phyloP scores from a whole-genome alignment of 2,329 filamentous ascomycete species.

The Xylariaceae sp. region DNA sequence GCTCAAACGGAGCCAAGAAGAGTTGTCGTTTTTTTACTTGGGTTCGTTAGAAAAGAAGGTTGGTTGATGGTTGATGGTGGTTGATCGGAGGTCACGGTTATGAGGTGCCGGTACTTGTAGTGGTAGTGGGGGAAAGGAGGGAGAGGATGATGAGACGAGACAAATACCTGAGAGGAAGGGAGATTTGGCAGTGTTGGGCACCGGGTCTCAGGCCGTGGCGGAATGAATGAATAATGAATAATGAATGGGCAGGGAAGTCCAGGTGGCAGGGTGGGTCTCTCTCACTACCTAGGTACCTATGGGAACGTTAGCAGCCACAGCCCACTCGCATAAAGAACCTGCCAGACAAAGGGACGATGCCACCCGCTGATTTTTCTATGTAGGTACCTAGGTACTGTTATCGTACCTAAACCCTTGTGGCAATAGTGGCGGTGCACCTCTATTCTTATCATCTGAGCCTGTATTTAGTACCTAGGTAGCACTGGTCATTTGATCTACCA shows the following conservation, averaged over 20 bases:
- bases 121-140: conserved; percentile 35
- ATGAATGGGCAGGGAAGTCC: conserved; percentile 12
- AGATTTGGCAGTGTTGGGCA: conserved; percentile 27
- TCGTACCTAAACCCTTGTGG: neutral
- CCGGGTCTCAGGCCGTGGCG: conserved; percentile 22
- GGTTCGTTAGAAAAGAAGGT: neutral
- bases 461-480: no score
- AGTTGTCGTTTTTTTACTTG: neutral
- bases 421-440: neutral
- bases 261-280: neutral
- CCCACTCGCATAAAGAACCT: neutral
- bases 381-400: neutral
- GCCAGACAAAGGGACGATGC: neutral
- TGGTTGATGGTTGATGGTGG: neutral
- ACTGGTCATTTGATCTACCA: no score
- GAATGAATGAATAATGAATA: conserved; percentile 20
- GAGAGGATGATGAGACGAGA: conserved; percentile 27
- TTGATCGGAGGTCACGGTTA: neutral
- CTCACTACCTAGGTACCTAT: no score
- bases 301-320: no score
- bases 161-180: conserved; percentile 26
- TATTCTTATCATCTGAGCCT: no score
- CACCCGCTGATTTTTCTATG: no score
- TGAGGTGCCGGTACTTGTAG: conserved; percentile 9
- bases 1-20: neutral